Conservation (phyloP, 495 filamentous ascomycete species). For the Ascobolus immersus region DNA sequence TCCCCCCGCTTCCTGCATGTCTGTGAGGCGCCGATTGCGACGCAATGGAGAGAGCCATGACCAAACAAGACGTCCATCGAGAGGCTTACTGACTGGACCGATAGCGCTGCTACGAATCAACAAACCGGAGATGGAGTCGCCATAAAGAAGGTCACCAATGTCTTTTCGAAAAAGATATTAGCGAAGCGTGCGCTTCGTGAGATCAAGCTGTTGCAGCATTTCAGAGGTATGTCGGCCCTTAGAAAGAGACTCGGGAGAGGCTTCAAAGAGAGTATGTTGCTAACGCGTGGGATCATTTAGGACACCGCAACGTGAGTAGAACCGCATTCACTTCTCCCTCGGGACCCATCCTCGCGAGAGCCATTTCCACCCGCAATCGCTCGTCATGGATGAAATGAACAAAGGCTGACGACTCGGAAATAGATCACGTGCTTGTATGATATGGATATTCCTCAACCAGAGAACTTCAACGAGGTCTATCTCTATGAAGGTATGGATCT, state of each 20-base stretch:
- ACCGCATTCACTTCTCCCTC: not conserved
- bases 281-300: constrained; percentile 5
- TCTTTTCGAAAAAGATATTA: constrained; percentile 99
- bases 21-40: no score
- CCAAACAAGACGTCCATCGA: no score
- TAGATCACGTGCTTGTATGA: constrained; percentile 98
- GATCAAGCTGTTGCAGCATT: constrained; percentile 96
- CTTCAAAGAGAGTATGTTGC: not conserved
- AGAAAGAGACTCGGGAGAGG: constrained; percentile 1
- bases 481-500: constrained; percentile 64
- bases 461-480: constrained; percentile 98
- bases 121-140: constrained; percentile 87
- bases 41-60: no score
- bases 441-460: constrained; percentile 94
- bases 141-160: constrained; percentile 99
- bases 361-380: no score
- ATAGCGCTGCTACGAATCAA: constrained; percentile 73
- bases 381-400: not conserved
- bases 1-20: no score
- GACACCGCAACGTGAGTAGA: constrained; percentile 38
- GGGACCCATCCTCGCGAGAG: no score
- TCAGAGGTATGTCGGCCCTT: constrained; percentile 32
- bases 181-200: constrained; percentile 92
- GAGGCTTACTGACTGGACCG: not conserved
- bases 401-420: constrained; percentile 10